Evolutionary conservation across 768 basidiomycete species (phyloP).

Genomic region (Punctularia strigosozonata): DNA sequence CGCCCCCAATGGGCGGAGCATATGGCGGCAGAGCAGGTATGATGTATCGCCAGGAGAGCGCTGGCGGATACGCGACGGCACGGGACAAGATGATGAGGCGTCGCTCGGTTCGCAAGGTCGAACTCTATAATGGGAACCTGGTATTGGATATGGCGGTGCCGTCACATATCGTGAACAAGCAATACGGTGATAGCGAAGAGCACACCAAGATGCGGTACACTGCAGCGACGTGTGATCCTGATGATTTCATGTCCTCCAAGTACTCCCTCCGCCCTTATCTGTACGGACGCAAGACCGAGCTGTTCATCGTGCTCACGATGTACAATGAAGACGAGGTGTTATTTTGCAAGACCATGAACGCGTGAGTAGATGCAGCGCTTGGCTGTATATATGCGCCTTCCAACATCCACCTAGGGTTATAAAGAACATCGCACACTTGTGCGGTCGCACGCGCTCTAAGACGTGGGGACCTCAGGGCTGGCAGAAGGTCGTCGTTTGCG

Average conservation of each 20-base stretch:
- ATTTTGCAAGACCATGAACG: conserved; percentile 75
- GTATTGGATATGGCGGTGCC: conserved; percentile 80
- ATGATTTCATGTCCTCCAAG: conserved; percentile 69
- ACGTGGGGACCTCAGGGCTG: conserved; percentile 83
- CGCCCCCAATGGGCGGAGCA: conserved; percentile 36
- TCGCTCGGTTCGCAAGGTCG: conserved; percentile 67
- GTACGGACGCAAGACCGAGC: conserved; percentile 71
- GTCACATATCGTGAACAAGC: conserved; percentile 61
- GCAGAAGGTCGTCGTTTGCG: conserved; percentile 84
- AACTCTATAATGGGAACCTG: conserved; percentile 72
- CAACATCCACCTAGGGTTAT: conserved; percentile 37
- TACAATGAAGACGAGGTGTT: conserved; percentile 85
- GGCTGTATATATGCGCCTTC: not conserved
- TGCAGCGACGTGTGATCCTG: conserved; percentile 82
- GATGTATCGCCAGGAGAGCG: conserved; percentile 33
- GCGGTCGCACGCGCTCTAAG: conserved; percentile 56
- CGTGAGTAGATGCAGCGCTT: conserved; percentile 31
- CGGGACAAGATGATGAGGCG: conserved; percentile 77
- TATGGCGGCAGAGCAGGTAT: too few species aligned
- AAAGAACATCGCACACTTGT: conserved; percentile 78
- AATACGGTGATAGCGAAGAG: conserved; percentile 52
- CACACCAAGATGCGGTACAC: conserved; percentile 82
- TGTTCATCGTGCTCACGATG: conserved; percentile 97
- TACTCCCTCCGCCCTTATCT: conserved; percentile 76
- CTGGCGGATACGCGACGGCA: conserved; percentile 51